Base-by-base conservation (phyloP, 2,329 filamentous ascomycete species). In the Cordyceps cicadae region DNA sequence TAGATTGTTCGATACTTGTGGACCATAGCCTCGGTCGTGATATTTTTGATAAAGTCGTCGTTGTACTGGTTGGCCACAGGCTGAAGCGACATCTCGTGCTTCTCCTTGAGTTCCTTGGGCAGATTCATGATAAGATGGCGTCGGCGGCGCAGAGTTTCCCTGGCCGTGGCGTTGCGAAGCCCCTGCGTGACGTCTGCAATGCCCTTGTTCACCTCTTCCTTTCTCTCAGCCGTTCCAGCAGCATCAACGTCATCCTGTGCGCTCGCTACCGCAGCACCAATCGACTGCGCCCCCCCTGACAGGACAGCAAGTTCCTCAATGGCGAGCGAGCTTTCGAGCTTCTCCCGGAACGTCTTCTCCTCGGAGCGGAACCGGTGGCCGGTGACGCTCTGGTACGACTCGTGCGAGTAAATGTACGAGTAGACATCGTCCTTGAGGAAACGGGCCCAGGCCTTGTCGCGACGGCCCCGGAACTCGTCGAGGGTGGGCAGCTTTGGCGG, bases 231-330 rank as follows among this genome's bases (percentile, higher is more conserved):
- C 15, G 24, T 24, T 29, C 9, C 34, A 32, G 17, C 17, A 12
- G 32, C 56, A 19, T 41, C 48, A 17, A 26, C 32, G 19, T 43
- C 56, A 15, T 45, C 45, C 15, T 39, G 45, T 39, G 48, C 49
- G 29, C 49, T 51, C 21, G 49, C 49, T 11, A 8, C 5, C 8
- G 49, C 21, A n/a, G 41, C 29, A 7, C 56, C 56, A 26, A 59
- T 59, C 2, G 56, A 52, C 21, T 59, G 56, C 7, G 56, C 56
- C 17, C 56, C 56, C 9, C 52, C 29, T 14, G 56, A 59, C 6
- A 59, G 46, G 15, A 59, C 34, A 3, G 48, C 45, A 3, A 59
- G 32, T 11, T 49, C 11, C 49, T 59, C 56, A 19, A 51, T 45
- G 48, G 48, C 56, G 37, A 59, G 48, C 17, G 48, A 32, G 37